A percentile compares a stretch with the other conserved stretches of the same genome.
phyloP scores from a whole-genome alignment of 495 filamentous ascomycete genomes.

The Lindgomyces ingoldianus region DNA sequence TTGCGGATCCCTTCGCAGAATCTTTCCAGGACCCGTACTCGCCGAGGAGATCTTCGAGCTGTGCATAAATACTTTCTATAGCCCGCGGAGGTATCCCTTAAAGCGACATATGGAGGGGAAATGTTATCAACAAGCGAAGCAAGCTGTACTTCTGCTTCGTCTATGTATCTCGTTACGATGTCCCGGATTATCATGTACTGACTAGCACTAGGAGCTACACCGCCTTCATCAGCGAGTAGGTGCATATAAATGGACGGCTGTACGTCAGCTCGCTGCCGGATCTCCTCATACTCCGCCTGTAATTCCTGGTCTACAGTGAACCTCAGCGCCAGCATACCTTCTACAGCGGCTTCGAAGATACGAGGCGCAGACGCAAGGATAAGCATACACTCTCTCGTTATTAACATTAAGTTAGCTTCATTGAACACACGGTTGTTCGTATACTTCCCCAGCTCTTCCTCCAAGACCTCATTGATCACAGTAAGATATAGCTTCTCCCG shows the following conservation, averaged over 20 bases:
- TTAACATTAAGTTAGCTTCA: background rate
- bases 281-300: slow-evolving; percentile 10
- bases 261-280: slow-evolving; percentile 5
- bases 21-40: background rate
- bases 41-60: background rate
- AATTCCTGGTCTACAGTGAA: slow-evolving; percentile 1
- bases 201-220: slow-evolving; percentile 15
- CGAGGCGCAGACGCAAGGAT: slow-evolving; percentile 22
- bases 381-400: slow-evolving; percentile 22
- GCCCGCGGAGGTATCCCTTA: background rate
- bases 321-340: slow-evolving; percentile 5
- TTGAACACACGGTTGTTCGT: slow-evolving; percentile 4
- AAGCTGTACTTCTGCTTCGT: background rate
- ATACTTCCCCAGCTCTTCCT: slow-evolving; percentile 24
- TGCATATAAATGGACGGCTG: slow-evolving; percentile 30
- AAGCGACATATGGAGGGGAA: background rate
- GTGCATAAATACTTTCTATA: slow-evolving; percentile 24
- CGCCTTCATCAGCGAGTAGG: slow-evolving; percentile 15
- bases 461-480: slow-evolving; percentile 12
- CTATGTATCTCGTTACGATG: slow-evolving; percentile 6
- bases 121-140: slow-evolving; percentile 15
- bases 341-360: slow-evolving; percentile 16
- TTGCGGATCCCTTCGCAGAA: slow-evolving; percentile 14
- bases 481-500: slow-evolving; percentile 3
- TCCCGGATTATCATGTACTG: slow-evolving; percentile 18